phyloP scores from a whole-genome alignment of 140 eudicot species.

The Ambrosia hybrid region DNA sequence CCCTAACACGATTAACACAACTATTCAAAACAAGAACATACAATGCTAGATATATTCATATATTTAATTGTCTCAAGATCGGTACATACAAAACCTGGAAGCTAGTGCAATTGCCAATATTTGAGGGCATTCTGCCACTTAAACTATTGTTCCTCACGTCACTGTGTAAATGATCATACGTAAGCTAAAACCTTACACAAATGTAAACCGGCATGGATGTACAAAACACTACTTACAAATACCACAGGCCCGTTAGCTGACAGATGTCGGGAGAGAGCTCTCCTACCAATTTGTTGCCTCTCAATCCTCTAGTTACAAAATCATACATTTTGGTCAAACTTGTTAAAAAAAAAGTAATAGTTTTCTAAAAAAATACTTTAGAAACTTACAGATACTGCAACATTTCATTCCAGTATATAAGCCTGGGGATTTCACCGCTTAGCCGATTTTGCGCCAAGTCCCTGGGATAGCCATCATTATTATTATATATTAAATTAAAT shows the following conservation, averaged over 20 bases:
- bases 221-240: slow-evolving; percentile 65
- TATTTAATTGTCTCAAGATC: neutral
- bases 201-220: neutral
- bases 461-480: slow-evolving; percentile 31
- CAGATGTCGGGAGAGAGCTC: slow-evolving; percentile 83
- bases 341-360: neutral
- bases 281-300: slow-evolving; percentile 85
- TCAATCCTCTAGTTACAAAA: slow-evolving; percentile 59
- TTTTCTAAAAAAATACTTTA: neutral
- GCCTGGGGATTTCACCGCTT: slow-evolving; percentile 93
- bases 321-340: slow-evolving; percentile 3
- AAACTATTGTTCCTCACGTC: slow-evolving; percentile 83
- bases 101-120: slow-evolving; percentile 88
- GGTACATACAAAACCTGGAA: slow-evolving; percentile 95
- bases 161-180: slow-evolving; percentile 38
- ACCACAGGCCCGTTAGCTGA: slow-evolving; percentile 97
- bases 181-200: neutral
- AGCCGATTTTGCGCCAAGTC: slow-evolving; percentile 90
- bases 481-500: neutral
- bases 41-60: neutral
- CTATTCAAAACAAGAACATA: slow-evolving; percentile 2
- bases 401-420: slow-evolving; percentile 94
- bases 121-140: slow-evolving; percentile 80
- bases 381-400: slow-evolving; percentile 83
- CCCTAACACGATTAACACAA: slow-evolving; percentile 43